Evolutionary conservation across 2,329 filamentous ascomycete genomes (phyloP), one percentile per base, ranked within the genome.

Genomic region (Cladophialophora immunda): DNA sequence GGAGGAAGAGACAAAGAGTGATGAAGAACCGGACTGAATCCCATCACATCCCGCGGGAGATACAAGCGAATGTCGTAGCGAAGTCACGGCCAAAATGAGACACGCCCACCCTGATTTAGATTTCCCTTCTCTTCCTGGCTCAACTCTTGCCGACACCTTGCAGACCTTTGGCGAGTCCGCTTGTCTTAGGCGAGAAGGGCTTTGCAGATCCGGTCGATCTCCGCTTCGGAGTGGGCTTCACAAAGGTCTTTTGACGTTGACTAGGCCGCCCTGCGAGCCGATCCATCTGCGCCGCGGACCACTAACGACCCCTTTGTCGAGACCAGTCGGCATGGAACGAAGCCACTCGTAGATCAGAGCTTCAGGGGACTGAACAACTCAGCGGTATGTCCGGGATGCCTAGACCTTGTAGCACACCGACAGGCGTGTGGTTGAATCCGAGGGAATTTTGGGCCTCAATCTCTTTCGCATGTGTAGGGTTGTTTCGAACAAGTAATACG

Each of bases 1-100:
- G 30, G 47, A 61, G 7, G 30, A 61, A 50, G 45, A 50, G 15
- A 25, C 45, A 13, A 25, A 22, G 19, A 50, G 45, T 50, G 45
- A 27, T 50, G 45, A 50, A 50, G 45, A 25, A 9, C 45, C 45
- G 3, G 45, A 50, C 22, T 50, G 45, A 50, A 27, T 25, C 11
- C 25, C 45, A 27, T 25, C 11, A n/a, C n/a, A n/a, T 3, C 22
- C 9, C 13, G 45, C 22, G 25, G 45, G 45, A 50, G 19, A 13
- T 13, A 25, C 45, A 50, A 8, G 45, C 38, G 38, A 45, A 3
- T 45, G 5, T 19, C 7, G 38, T 5, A 6, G 17, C 19, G 38
- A 45, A 19, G 17, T 22, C 4, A 15, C 7, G 7, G 38, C 22
- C 45, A 50, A 27, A 50, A 25, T 50, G 45, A 25, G 19, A 25